phyloP scores from a whole-genome alignment of 805 yeast species.

The Candida adriatica region DNA sequence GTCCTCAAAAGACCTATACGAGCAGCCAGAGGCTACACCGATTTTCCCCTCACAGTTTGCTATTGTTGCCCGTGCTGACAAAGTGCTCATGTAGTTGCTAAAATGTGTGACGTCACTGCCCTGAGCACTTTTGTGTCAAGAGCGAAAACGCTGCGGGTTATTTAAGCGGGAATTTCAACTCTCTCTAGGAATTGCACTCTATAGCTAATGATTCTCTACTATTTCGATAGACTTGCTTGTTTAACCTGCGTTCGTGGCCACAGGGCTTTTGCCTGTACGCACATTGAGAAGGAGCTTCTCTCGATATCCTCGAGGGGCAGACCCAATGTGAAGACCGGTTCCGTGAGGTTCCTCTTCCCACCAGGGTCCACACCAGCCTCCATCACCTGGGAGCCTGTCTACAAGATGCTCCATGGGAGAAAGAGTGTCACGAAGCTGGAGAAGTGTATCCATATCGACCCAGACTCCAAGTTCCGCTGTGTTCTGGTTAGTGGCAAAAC shows the following conservation, averaged over 20 bases:
- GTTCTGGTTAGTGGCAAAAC: background rate
- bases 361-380: conserved; percentile 8
- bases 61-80: no score
- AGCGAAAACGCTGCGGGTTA: no score
- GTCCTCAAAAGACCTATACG: no score
- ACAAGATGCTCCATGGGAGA: background rate
- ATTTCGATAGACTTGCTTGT: conserved; percentile 78
- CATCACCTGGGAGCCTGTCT: conserved; percentile 9
- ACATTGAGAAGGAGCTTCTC: conserved; percentile 69
- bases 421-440: conserved; percentile 1
- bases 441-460: conserved; percentile 14
- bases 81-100: no score
- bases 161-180: no score
- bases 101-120: no score
- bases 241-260: conserved; percentile 89
- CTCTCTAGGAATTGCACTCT: no score
- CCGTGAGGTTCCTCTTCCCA: conserved; percentile 11
- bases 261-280: conserved; percentile 80
- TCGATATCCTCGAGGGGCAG: conserved; percentile 90
- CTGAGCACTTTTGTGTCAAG: no score
- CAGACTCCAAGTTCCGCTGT: conserved; percentile 5
- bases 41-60: no score
- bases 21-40: no score
- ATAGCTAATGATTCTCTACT: conserved; percentile 68
- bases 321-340: conserved; percentile 42